These are phyloP conservation scores for Pyrenochaeta sp. DNA, from an alignment of 2,329 filamentous ascomycete species.

Conservation along the genomic window DNA sequence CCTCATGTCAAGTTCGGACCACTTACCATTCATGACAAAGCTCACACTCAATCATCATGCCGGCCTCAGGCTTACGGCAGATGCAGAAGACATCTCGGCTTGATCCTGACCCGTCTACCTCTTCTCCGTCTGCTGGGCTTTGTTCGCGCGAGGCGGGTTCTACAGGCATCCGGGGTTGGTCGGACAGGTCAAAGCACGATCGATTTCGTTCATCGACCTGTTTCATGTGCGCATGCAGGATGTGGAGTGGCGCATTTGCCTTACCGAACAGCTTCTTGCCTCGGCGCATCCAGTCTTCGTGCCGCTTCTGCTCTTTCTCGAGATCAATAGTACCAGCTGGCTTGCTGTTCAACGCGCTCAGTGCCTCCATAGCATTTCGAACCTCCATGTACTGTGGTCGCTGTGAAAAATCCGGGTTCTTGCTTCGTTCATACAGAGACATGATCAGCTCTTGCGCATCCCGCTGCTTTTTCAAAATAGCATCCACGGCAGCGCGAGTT, in stretches of 20 bases:
- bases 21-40: conserved; percentile 95
- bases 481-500: conserved; percentile 83
- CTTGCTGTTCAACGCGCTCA: conserved; percentile 91
- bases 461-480: conserved; percentile 93
- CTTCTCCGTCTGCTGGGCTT: conserved; percentile 62
- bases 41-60: conserved; percentile 99
- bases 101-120: conserved; percentile 56
- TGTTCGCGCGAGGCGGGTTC: conserved; percentile 91
- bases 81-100: conserved; percentile 93
- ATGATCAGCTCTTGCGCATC: conserved; percentile 91
- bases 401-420: conserved; percentile 75
- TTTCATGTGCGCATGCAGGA: conserved; percentile 92
- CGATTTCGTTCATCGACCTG: conserved; percentile 89
- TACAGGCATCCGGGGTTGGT: conserved; percentile 87
- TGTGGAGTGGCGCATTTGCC: conserved; percentile 95
- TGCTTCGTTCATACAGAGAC: conserved; percentile 80
- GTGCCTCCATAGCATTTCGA: conserved; percentile 84
- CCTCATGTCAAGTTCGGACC: background rate
- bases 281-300: conserved; percentile 99
- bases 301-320: conserved; percentile 91
- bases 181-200: conserved; percentile 89
- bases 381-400: conserved; percentile 90
- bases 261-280: conserved; percentile 98
- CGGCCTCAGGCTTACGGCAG: conserved; percentile 89
- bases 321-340: conserved; percentile 89